These are phyloP conservation scores for Colletotrichum euphorbiae DNA, from an alignment of 2,329 filamentous ascomycete species.

Conservation along the genomic window DNA sequence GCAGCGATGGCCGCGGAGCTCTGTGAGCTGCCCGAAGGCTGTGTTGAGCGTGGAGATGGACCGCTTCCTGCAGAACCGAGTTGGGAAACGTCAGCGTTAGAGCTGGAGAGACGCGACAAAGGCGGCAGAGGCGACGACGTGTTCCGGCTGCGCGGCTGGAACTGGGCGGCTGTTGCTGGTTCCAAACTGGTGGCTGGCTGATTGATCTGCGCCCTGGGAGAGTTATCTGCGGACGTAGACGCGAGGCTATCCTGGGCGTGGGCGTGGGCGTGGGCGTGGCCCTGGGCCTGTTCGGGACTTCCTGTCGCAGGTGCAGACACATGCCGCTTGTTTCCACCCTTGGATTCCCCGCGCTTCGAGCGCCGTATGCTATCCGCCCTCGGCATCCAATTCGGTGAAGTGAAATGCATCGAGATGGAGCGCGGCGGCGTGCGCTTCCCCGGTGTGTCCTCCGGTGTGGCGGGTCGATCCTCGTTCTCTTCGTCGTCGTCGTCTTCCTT, in stretches of 20 bases:
- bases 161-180: constrained; percentile 46
- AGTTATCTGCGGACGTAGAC: constrained; percentile 35
- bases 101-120: constrained; percentile 64
- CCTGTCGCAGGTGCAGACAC: constrained; percentile 63
- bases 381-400: constrained; percentile 68
- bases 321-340: constrained; percentile 60
- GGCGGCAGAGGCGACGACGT: constrained; percentile 68
- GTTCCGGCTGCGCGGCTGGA: constrained; percentile 55
- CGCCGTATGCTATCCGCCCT: constrained; percentile 68
- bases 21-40: constrained; percentile 55
- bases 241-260: constrained; percentile 45
- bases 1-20: constrained; percentile 59
- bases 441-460: constrained; percentile 53
- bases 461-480: constrained; percentile 28
- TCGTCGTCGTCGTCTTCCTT: constrained; percentile 17
- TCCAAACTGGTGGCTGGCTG: constrained; percentile 45
- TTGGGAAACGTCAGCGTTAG: constrained; percentile 64
- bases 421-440: constrained; percentile 60
- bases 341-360: constrained; percentile 61
- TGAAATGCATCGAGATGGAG: constrained; percentile 71
- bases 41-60: constrained; percentile 53
- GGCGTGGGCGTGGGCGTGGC: constrained; percentile 43
- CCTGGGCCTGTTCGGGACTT: constrained; percentile 43
- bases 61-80: constrained; percentile 57
- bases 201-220: constrained; percentile 45